Base-by-base conservation (phyloP, 2,329 filamentous ascomycete species). In the Penicillium sclerotiorum region DNA sequence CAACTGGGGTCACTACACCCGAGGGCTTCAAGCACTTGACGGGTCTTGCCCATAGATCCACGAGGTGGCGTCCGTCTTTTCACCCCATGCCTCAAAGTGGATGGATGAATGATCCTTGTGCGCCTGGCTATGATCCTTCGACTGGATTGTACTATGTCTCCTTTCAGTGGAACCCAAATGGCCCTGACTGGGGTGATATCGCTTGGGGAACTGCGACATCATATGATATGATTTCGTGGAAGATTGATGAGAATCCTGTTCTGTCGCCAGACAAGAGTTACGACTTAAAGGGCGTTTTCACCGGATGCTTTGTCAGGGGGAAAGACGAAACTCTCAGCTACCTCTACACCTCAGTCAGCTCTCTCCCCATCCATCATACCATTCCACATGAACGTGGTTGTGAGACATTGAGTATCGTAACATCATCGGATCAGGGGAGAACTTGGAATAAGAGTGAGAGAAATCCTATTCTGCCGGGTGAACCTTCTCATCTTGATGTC, bases 341-440 rank as follows among this genome's bases (percentile, higher is more conserved):
- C 28, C 28, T 50, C 35, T 50, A 50, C 25, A 41, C 47, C 11
- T 45, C 41, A 4, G 47, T 50, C 35, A 41, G 35, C 27, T 27
- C 25, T 9, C 36, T 50, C 22, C 47, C 47, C 1, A 41, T 50
- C 15, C 47, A 50, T 18, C 28, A 41, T 13, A 50, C 41, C 3
- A 33, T 41, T 13, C 41, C 42, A 11, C 25, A 50, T 21, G 12
- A n/a, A n/a, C 21, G 8, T 8, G 42, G 42, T 8, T 41, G 40
- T 21, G 47, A 45, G 20, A 39, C 40, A 33, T 15, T 49, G 35
- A 45, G 40, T 2, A 52, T 58, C 13, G 56, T 53, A 3, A 56
- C 55, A 12, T 59, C 58, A 12, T 57, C 53, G 1, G 43, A 46
- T 15, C n/a, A 20, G 2, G 43, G 43, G 5, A 20, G 27, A 9